These are phyloP conservation scores for Ophiocordyceps camponoti-floridani DNA, from an alignment of 2,329 filamentous ascomycete genomes.

Conservation along the genomic window DNA sequence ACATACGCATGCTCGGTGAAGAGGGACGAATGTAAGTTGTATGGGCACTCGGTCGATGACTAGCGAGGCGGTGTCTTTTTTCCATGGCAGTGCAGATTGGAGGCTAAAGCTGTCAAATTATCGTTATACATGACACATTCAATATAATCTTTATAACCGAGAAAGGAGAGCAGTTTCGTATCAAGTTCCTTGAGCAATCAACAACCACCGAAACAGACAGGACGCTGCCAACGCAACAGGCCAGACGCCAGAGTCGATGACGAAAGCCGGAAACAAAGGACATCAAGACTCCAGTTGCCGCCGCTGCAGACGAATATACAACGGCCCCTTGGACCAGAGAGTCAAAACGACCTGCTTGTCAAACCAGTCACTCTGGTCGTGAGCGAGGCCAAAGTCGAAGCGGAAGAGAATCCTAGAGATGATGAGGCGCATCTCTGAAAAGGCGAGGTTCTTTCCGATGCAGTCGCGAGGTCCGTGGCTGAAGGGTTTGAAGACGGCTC, in stretches of 20 bases:
- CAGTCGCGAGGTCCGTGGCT: constrained; percentile 20
- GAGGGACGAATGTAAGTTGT: no score
- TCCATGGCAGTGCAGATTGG: no score
- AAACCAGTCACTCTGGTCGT: constrained; percentile 1
- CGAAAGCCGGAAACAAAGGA: background rate
- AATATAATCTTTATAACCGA: no score
- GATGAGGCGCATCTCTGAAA: constrained; percentile 28
- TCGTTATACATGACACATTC: no score
- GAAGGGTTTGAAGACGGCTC: constrained; percentile 18
- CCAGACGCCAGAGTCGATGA: background rate
- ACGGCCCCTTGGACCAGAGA: constrained; percentile 1
- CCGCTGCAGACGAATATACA: background rate
- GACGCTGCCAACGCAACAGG: no score
- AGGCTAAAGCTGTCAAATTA: no score
- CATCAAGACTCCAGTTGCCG: background rate
- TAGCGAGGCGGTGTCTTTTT: no score
- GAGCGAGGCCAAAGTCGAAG: constrained; percentile 20
- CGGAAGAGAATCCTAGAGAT: constrained; percentile 23
- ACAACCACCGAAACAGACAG: no score
- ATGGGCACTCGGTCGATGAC: no score
- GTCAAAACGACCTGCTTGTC: background rate
- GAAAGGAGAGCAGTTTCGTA: no score
- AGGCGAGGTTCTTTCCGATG: constrained; percentile 22
- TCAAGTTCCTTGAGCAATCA: no score
- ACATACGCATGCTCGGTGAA: no score